phyloP scores from a whole-genome alignment of 768 basidiomycete species.

The Lactarius evosmus region DNA sequence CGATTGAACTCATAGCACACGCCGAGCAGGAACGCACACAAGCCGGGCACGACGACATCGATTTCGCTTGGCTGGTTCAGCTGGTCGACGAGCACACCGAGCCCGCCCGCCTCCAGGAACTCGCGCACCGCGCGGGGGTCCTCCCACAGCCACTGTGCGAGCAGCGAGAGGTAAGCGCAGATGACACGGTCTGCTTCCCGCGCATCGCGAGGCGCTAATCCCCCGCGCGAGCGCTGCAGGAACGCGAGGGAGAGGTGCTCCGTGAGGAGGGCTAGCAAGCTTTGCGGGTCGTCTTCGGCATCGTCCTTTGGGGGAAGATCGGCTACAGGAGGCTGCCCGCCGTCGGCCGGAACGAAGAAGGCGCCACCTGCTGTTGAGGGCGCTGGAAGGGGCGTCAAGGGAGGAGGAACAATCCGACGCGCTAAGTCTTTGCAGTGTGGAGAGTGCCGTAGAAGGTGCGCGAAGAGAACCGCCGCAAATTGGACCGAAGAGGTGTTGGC shows the following conservation, averaged over 20 bases:
- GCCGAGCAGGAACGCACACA: conserved; percentile 89
- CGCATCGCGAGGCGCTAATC: conserved; percentile 65
- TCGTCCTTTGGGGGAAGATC: conserved; percentile 35
- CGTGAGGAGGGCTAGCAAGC: conserved; percentile 77
- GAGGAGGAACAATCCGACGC: conserved; percentile 57
- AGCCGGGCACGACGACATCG: conserved; percentile 82
- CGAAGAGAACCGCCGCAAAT: conserved; percentile 73
- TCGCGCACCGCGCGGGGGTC: conserved; percentile 84
- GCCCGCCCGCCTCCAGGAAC: conserved; percentile 85
- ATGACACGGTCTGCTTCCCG: conserved; percentile 90
- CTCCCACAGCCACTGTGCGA: conserved; percentile 97
- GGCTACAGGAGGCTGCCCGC: conserved; percentile 35
- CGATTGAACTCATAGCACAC: conserved; percentile 96
- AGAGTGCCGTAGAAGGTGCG: conserved; percentile 72
- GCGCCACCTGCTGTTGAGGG: conserved; percentile 37
- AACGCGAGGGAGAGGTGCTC: conserved; percentile 89
- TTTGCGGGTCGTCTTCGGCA: conserved; percentile 65
- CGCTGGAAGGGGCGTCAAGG: conserved; percentile 28
- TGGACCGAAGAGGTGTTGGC: conserved; percentile 62
- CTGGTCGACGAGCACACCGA: conserved; percentile 90
- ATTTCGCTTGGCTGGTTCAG: conserved; percentile 86
- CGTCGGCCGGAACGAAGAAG: conserved; percentile 79
- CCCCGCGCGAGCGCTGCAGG: conserved; percentile 65
- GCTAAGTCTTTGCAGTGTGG: conserved; percentile 61
- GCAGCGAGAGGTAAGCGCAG: conserved; percentile 76